Evolutionary conservation across 352 stramenopile species (phyloP), one percentile per base, ranked within the genome.

Genomic region (Aphanomyces euteiches): DNA sequence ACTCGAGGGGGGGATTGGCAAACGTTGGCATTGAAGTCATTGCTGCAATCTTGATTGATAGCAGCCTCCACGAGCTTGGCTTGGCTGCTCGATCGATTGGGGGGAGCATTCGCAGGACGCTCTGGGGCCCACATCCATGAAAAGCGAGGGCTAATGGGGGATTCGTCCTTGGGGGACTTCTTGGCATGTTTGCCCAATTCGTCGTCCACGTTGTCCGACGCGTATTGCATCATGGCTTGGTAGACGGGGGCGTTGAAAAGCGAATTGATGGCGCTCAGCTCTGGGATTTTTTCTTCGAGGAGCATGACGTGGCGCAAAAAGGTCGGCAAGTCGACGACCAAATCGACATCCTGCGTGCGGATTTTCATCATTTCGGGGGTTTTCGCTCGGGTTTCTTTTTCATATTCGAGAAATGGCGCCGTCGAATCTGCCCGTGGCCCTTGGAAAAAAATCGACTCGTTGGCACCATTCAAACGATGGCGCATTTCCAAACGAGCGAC

Each of bases 361-460:
- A 70, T 19, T 50, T 70, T 70, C 17, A 36, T 28, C 64, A 50
- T 3, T 3, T 63, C 15, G 17, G 64, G 64, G 21, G 59, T 17
- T 5, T 54, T 34, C 10, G 64, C 12, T 7, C 37, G 47, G 54
- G 45, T 60, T n/a, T 38, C 54, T 70, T 47, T 47, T 28, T 70
- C 64, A 13, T 63, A 61, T n/a, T 59, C 34, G 4, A 58, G 8
- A 38, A 70, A 70, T n/a, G 64, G 64, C 10, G 19, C 17, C 28
- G 15, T 41, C 28, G 54, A 1, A 43, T 40, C 28, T 19, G 13
- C 43, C 21, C 53, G 53, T 5, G 64, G 64, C 4, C n/a, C 64
- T 70, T 70, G 64, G 21, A 70, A 61, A 15, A 70, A 70, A 8
- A 40, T 19, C 15, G 54, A 45, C 54, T 70, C 61, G 48, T 59